phyloP scores from a whole-genome alignment of 768 basidiomycete species.

The Russula foetens region DNA sequence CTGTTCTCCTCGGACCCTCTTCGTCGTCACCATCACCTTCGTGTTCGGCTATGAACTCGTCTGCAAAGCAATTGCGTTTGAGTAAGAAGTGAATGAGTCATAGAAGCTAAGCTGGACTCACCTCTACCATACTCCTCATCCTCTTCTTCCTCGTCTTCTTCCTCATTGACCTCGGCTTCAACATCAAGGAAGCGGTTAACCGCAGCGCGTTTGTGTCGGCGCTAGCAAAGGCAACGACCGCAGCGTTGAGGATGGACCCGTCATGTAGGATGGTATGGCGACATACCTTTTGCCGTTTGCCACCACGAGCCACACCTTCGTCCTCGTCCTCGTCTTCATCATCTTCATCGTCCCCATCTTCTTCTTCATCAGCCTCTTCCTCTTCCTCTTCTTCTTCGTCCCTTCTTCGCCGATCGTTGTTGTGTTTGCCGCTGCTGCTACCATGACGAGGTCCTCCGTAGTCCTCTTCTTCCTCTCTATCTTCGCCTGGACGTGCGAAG shows the following conservation, averaged over 20 bases:
- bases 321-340: slow-evolving; percentile 34
- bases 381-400: slow-evolving; percentile 32
- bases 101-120: slow-evolving; percentile 21
- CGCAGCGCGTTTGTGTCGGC: slow-evolving; percentile 54
- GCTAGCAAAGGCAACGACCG: slow-evolving; percentile 30
- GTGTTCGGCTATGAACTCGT: slow-evolving; percentile 59
- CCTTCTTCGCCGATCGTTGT: slow-evolving; percentile 30
- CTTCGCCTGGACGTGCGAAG: slow-evolving; percentile 22
- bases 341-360: slow-evolving; percentile 33
- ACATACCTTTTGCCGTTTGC: slow-evolving; percentile 55
- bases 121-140: slow-evolving; percentile 60
- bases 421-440: slow-evolving; percentile 27
- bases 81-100: slow-evolving; percentile 6
- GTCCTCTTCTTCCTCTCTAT: slow-evolving; percentile 29
- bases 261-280: neutral
- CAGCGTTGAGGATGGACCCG: neutral
- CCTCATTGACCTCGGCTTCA: slow-evolving; percentile 93
- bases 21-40: slow-evolving; percentile 63
- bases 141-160: slow-evolving; percentile 91
- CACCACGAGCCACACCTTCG: slow-evolving; percentile 38
- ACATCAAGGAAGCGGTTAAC: slow-evolving; percentile 88
- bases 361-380: slow-evolving; percentile 32
- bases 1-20: slow-evolving; percentile 37
- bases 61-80: slow-evolving; percentile 31
- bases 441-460: slow-evolving; percentile 27